phyloP scores from a whole-genome alignment of 2,329 filamentous ascomycete species.

The Sporothrix phasma region DNA sequence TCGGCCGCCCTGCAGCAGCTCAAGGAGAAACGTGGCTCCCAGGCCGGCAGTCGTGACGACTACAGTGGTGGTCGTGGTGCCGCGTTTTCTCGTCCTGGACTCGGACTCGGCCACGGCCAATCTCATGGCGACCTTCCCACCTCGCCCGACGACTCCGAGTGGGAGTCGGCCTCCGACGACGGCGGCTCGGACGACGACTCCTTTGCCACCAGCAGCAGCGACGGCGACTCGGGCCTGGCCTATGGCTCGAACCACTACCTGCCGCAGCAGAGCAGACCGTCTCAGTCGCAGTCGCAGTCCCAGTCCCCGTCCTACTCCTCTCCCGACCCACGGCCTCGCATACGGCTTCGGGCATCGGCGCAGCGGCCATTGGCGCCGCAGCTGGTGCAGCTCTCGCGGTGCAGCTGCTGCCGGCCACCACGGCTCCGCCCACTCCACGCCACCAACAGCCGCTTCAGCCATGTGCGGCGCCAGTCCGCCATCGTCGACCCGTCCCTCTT shows the following conservation, averaged over 20 bases:
- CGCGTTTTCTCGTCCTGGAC: constrained; percentile 29
- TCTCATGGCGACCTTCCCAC: constrained; percentile 16
- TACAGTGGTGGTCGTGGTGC: constrained; percentile 17
- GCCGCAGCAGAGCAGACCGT: background rate
- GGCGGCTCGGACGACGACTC: constrained; percentile 29
- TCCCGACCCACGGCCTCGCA: constrained; percentile 22
- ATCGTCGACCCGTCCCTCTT: constrained; percentile 50
- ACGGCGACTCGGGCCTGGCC: constrained; percentile 32
- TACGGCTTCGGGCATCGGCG: background rate
- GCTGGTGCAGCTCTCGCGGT: background rate
- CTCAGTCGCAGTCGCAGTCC: background rate
- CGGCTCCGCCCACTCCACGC: background rate
- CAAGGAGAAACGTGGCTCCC: constrained; percentile 21
- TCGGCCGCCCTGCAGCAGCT: constrained; percentile 33
- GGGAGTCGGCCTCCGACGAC: constrained; percentile 46
- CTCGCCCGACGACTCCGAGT: constrained; percentile 41
- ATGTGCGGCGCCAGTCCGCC: constrained; percentile 33
- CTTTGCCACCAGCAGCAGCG: constrained; percentile 29
- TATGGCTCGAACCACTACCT: constrained; percentile 30
- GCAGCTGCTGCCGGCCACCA: background rate
- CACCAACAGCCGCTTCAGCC: constrained; percentile 13
- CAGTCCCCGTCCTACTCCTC: background rate
- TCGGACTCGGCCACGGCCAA: too few relatives aligned
- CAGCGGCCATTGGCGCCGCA: background rate
- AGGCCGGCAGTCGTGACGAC: constrained; percentile 1